These are phyloP conservation scores for Albophoma yamanashiensis DNA, from an alignment of 2,329 filamentous ascomycete genomes.

Conservation along the genomic window DNA sequence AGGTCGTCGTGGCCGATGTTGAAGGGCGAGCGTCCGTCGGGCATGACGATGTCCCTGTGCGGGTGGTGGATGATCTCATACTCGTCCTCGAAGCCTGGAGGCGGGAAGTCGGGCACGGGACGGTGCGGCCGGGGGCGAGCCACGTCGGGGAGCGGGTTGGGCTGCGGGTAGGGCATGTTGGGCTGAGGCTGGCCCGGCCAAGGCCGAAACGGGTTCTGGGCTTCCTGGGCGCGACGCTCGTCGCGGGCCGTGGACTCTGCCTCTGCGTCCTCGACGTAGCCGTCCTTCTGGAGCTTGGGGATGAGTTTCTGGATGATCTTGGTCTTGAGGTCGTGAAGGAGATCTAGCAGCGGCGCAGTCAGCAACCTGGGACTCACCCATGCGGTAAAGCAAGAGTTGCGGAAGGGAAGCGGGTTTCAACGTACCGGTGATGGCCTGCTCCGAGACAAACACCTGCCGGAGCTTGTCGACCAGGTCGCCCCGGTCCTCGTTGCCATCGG, in stretches of 20 bases:
- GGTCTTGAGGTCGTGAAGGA: constrained; percentile 63
- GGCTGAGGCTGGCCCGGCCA: constrained; percentile 39
- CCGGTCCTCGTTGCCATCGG: constrained; percentile 35
- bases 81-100: constrained; percentile 89
- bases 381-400: neutral
- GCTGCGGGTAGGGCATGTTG: constrained; percentile 54
- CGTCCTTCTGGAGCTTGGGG: constrained; percentile 65
- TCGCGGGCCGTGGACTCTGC: constrained; percentile 29
- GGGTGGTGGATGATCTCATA: constrained; percentile 64
- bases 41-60: constrained; percentile 16
- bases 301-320: constrained; percentile 78
- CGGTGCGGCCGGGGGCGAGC: constrained; percentile 49
- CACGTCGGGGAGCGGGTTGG: constrained; percentile 53
- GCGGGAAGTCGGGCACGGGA: constrained; percentile 66
- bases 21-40: constrained; percentile 45
- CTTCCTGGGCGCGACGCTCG: constrained; percentile 28
- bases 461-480: constrained; percentile 36
- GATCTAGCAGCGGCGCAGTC: constrained; percentile 28
- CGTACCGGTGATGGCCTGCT: constrained; percentile 46
- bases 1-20: constrained; percentile 79
- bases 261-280: constrained; percentile 54
- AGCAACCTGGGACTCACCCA: neutral
- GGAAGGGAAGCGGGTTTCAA: too few relatives aligned
- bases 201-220: constrained; percentile 19
- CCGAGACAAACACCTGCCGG: constrained; percentile 61